Conservation (phyloP, 2,329 filamentous ascomycete genomes). For the Ophiostoma ulmi region DNA sequence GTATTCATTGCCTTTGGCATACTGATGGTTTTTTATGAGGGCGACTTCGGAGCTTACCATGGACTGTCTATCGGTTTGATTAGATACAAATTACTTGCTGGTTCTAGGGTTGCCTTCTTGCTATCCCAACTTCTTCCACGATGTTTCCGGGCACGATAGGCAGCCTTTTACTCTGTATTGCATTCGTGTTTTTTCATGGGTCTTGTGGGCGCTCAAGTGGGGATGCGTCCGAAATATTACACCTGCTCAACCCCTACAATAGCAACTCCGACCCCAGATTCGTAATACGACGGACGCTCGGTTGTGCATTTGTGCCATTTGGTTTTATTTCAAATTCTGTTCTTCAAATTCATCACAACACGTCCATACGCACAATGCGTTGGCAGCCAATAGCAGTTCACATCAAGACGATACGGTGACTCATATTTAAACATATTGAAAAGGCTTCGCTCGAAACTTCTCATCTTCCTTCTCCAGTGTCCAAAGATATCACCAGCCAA, state of each 20-base stretch:
- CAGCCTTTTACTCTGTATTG: neutral
- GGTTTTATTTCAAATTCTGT: neutral
- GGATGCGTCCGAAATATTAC: neutral
- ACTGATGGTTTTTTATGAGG: neutral
- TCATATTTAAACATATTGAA: neutral
- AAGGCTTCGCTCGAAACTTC: neutral
- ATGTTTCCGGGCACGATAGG: neutral
- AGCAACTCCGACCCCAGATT: slow-evolving; percentile 18
- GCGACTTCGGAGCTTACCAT: slow-evolving; percentile 6
- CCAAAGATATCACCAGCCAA: neutral
- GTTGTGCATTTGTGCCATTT: neutral
- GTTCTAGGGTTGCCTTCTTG: neutral
- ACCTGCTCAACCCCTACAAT: slow-evolving; percentile 8
- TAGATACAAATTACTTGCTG: neutral
- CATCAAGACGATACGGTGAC: neutral
- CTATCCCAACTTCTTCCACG: neutral
- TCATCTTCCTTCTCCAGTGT: neutral
- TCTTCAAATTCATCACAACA: neutral
- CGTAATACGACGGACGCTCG: slow-evolving; percentile 22
- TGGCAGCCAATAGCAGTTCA: neutral
- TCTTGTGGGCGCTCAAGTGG: neutral
- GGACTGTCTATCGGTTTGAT: neutral
- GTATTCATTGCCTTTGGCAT: neutral
- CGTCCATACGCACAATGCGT: neutral
- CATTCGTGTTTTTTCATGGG: too few species aligned